Conservation (phyloP, 179 eudicot species). For the Silene coronaria region DNA sequence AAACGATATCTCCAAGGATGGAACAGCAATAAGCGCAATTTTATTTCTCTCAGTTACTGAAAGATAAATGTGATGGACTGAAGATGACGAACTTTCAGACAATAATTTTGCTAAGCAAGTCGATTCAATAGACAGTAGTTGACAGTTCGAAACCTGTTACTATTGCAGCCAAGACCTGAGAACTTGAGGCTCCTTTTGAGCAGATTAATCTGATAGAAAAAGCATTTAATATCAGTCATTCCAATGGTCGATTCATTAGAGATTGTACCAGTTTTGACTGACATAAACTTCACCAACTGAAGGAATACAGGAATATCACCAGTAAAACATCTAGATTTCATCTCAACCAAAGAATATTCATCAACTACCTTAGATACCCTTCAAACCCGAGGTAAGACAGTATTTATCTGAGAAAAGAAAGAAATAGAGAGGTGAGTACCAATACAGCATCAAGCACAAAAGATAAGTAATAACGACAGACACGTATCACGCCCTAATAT, state of each 20-base stretch:
- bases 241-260: conserved; percentile 27
- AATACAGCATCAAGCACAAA: too few relatives aligned
- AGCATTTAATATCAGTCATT: conserved; percentile 41
- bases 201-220: conserved; percentile 31
- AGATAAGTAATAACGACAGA: too few relatives aligned
- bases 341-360: conserved; percentile 49
- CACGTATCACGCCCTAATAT: too few relatives aligned
- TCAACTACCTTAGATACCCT: conserved; percentile 48
- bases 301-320: conserved; percentile 58
- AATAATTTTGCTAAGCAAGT: too few relatives aligned
- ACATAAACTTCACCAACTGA: conserved; percentile 34
- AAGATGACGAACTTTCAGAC: too few relatives aligned
- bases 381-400: conserved; percentile 37
- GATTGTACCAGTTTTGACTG: conserved; percentile 25
- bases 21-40: too few relatives aligned
- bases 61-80: too few relatives aligned
- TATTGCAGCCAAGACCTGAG: conserved; percentile 38
- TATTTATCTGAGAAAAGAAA: conserved; percentile 46
- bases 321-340: conserved; percentile 45
- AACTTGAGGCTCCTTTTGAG: conserved; percentile 26
- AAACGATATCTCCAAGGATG: too few relatives aligned
- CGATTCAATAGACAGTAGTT: too few relatives aligned
- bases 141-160: conserved; percentile 43
- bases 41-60: too few relatives aligned
- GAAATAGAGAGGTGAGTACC: too few relatives aligned